Evolutionary conservation across 1,284 basidiomycete species (phyloP).

Genomic region (Malassezia sympodialis): DNA sequence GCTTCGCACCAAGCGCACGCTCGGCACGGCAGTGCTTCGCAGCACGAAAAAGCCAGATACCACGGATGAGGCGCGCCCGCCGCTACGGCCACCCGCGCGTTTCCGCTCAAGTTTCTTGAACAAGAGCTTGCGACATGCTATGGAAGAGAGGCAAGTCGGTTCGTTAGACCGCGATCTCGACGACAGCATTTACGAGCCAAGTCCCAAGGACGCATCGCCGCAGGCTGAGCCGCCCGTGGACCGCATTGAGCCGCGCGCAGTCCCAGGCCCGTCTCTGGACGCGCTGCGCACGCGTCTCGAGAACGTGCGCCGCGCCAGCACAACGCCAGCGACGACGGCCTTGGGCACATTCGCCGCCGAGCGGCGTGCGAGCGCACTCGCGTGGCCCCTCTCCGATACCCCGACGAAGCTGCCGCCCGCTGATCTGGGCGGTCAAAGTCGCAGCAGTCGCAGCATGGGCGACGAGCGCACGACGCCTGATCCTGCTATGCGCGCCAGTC

Average conservation of each 20-base stretch:
- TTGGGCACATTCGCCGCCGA: neutral
- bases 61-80: neutral
- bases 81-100: constrained; percentile 9
- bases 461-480: too few species aligned
- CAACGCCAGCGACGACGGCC: neutral
- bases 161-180: neutral
- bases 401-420: neutral
- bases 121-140: constrained; percentile 37
- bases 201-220: constrained; percentile 2
- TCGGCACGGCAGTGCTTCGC: constrained; percentile 4
- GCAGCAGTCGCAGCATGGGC: neutral
- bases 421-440: neutral
- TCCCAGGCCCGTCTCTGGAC: constrained; percentile 2
- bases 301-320: constrained; percentile 11
- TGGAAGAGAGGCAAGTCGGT: constrained; percentile 24
- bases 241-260: neutral
- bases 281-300: constrained; percentile 16
- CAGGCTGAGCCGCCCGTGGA: neutral
- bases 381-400: neutral
- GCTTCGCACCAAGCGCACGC: constrained; percentile 10
- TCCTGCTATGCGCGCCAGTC: too few species aligned
- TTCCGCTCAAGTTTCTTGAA: constrained; percentile 36
- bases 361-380: neutral
- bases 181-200: constrained; percentile 2
- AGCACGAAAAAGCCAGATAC: constrained; percentile 12